Conservation (phyloP, 1,139 yeast genomes). For the Candida sojae region DNA sequence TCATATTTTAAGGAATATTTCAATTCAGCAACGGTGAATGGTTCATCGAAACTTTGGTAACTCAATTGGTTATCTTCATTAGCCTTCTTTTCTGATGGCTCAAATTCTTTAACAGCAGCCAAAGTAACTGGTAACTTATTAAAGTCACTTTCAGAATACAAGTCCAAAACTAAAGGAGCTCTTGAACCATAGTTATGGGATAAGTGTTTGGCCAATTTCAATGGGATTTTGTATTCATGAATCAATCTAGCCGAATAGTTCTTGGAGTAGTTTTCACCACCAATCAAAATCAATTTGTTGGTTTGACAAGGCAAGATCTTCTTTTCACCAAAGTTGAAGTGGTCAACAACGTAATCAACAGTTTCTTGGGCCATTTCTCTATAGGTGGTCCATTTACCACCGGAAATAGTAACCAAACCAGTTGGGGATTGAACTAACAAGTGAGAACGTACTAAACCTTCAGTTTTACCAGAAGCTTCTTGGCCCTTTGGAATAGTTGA, state of each 20-base stretch:
- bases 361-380: constrained; percentile 98
- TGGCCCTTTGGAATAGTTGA: constrained; percentile 51
- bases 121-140: constrained; percentile 65
- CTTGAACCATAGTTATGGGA: constrained; percentile 89
- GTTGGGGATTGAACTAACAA: constrained; percentile 65
- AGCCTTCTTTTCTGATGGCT: constrained; percentile 36
- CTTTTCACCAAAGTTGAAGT: constrained; percentile 42
- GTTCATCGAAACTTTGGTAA: constrained; percentile 68
- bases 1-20: constrained; percentile 81
- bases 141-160: constrained; percentile 52
- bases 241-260: constrained; percentile 79
- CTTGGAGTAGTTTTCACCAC: constrained; percentile 69
- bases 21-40: constrained; percentile 91
- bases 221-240: constrained; percentile 75
- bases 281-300: constrained; percentile 63
- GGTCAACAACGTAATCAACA: constrained; percentile 68
- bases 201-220: constrained; percentile 78
- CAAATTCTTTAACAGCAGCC: constrained; percentile 44
- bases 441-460: constrained; percentile 90
- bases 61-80: constrained; percentile 38
- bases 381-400: constrained; percentile 98
- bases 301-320: constrained; percentile 61
- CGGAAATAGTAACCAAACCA: constrained; percentile 86
- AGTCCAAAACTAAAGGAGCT: constrained; percentile 75
- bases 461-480: constrained; percentile 55